Base-by-base conservation (phyloP, 2,329 filamentous ascomycete species). In the Akanthomyces muscarius region DNA sequence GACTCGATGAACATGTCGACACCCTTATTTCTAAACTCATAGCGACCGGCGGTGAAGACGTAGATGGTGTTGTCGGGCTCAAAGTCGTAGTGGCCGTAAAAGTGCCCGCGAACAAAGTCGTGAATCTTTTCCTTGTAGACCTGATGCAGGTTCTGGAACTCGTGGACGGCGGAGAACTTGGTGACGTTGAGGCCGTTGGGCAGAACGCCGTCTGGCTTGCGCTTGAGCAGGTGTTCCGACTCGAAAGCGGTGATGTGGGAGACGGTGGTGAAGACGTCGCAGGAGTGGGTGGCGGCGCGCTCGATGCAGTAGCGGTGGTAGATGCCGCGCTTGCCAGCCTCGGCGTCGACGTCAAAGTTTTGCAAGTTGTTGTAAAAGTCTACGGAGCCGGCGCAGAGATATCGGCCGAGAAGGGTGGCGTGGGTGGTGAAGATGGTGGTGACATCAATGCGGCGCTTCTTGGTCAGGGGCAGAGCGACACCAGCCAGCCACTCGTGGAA, bases 1-100 rank as follows among this genome's bases (percentile, higher is more conserved):
- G 93, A 95, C 78, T 99, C 95, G 69, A 99, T 96, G 77, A 98
- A 99, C 95, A 99, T 98, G 77, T 99, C 95, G 11, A 97, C 94
- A 72, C 95, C 95, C 79, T 99, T 99, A 74, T 99, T 99, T 67
- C 95, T 84, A 83, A 94, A 99, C 77, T 99, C 95, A 73, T 99
- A 99, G 66, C 95, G 90, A 65, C 95, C 95, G 7, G 95, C 90
- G 4, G 93, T 99, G 81, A 99, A 99, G 78, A 98, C 89, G 78
- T 97, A 99, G 42, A 99, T 85, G 0, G 95, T 99, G 77, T 98
- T 97, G 65, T 98, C 93, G 16, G 92, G 88, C 66, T 97, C 92
- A 69, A 98, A 98, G 73, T 99, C 93, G 74, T 97, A 96, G 78
- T 98, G 93, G 13, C 95, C 95, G 73, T 98, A 98, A 78, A 99